Base-by-base conservation (phyloP, 2,329 filamentous ascomycete genomes). In the Fusarium newnesense region DNA sequence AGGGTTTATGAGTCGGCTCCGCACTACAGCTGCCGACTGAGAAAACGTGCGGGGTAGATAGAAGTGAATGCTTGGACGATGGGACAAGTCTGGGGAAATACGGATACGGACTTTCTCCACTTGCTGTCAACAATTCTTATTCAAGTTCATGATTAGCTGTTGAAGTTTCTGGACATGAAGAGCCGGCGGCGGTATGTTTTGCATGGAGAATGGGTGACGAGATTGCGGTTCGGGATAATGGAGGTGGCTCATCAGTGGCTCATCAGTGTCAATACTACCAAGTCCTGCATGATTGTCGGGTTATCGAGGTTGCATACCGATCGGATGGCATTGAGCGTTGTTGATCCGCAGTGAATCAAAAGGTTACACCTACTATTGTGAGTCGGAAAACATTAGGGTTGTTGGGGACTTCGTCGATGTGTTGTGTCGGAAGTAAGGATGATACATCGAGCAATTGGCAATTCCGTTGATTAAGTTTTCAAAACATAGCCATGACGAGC, bases 231-330 rank as follows among this genome's bases (percentile, higher is more conserved):
- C 34, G 24, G 50, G 34, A 12, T 2, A 9, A 39, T 53, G 50
- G 50, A 37, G 1, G 9, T 16, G 0, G n/a, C 2, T 24, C 7
- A 9, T 24, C 16, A 6, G 9, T 16, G 0, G n/a, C 2, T 24
- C 7, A 9, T 24, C 16, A 6, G 9, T 37, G 47, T 15, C 30
- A 50, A 19, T 1, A 0, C 1, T 34, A 34, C 30, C 2, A 18
- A 34, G 5, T 19, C 1, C 18, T 24, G n/a, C 4, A 13, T 24
- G n/a, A 34, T 36, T 36, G 11, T 36, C n/a, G 47, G n/a, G 9
- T 10, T 10, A 8, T 52, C n/a, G 0, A 15, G 1, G 1, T 52
- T 1, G 0, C 24, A n/a, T 52, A 13, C 11, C n/a, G n/a, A 52
- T 52, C 30, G 12, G 21, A 2, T 34, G 16, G 11, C n/a, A 34